Evolutionary conservation across 2,329 filamentous ascomycete species (phyloP).

Genomic region (Sporothrix inflata): DNA sequence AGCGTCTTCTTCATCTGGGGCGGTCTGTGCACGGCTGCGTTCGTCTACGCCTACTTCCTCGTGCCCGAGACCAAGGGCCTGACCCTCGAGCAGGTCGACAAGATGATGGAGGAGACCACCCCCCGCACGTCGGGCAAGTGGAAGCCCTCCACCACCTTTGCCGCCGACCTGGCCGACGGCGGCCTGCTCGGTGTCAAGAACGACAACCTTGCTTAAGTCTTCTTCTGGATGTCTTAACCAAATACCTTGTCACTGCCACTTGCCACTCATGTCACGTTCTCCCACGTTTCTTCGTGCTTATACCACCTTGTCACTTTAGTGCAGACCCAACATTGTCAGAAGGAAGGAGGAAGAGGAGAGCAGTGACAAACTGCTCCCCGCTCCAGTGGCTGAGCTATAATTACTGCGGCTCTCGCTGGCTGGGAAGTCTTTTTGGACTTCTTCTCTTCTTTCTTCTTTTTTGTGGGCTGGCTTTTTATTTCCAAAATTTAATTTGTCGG

Average conservation of each 20-base stretch:
- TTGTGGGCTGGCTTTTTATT: not conserved
- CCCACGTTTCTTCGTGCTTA: slow-evolving; percentile 1
- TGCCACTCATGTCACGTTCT: not conserved
- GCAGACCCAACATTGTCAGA: too few species aligned
- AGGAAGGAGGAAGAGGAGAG: not conserved
- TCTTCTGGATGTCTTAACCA: not conserved
- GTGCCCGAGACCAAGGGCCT: slow-evolving; percentile 76
- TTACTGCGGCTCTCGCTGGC: not conserved
- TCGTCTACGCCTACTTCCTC: slow-evolving; percentile 72
- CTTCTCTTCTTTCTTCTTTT: not conserved
- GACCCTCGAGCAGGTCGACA: slow-evolving; percentile 78
- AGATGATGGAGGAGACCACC: slow-evolving; percentile 86
- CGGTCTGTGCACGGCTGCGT: slow-evolving; percentile 61
- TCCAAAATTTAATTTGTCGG: not conserved
- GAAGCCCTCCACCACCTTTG: slow-evolving; percentile 72
- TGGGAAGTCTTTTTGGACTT: not conserved
- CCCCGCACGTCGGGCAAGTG: slow-evolving; percentile 77
- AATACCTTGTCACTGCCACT: not conserved
- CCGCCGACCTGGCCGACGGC: slow-evolving; percentile 40
- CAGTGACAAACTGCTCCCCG: too few species aligned
- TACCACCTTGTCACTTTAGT: slow-evolving; percentile 2
- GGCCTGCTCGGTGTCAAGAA: slow-evolving; percentile 17
- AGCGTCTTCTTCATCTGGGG: slow-evolving; percentile 80
- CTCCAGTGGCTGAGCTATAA: not conserved
- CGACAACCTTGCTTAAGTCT: slow-evolving; percentile 11